A percentile compares a stretch with the other conserved stretches of the same genome.
These are phyloP conservation scores for Asterella californica DNA, from an alignment of 225 moss, liverwort and hornwort genomes.

Conservation along the genomic window DNA sequence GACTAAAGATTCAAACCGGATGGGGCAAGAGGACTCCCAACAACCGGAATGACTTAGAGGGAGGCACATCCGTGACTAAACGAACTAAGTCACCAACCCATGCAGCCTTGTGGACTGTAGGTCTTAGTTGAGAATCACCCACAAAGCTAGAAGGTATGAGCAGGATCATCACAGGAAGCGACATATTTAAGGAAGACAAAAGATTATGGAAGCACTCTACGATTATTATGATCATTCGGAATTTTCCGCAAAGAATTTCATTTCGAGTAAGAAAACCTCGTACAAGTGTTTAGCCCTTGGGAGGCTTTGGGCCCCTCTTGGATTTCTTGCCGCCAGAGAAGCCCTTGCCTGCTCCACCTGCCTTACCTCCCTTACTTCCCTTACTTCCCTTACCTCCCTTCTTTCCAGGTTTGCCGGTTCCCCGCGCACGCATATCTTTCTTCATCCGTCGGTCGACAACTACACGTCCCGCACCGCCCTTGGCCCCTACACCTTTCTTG, in stretches of 20 bases:
- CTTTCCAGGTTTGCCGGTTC: constrained; percentile 70
- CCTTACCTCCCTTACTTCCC: constrained; percentile 29
- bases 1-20: too few species aligned
- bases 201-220: too few species aligned
- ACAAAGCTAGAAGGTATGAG: too few species aligned
- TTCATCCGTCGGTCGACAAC: constrained; percentile 83
- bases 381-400: constrained; percentile 39
- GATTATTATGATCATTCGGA: too few species aligned
- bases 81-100: too few species aligned
- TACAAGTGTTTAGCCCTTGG: constrained; percentile 14
- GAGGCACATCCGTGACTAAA: too few species aligned
- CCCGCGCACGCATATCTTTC: constrained; percentile 64
- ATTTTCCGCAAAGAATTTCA: background rate
- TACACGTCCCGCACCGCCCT: constrained; percentile 75
- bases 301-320: constrained; percentile 20
- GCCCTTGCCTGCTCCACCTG: constrained; percentile 19
- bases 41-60: too few species aligned
- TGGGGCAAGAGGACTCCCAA: too few species aligned
- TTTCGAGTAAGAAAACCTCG: background rate
- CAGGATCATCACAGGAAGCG: too few species aligned
- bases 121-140: too few species aligned
- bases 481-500: constrained; percentile 85
- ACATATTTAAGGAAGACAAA: too few species aligned
- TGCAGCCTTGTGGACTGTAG: too few species aligned
- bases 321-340: constrained; percentile 19